phyloP scores from a whole-genome alignment of 352 stramenopile species.

The Pythium dissotocum region DNA sequence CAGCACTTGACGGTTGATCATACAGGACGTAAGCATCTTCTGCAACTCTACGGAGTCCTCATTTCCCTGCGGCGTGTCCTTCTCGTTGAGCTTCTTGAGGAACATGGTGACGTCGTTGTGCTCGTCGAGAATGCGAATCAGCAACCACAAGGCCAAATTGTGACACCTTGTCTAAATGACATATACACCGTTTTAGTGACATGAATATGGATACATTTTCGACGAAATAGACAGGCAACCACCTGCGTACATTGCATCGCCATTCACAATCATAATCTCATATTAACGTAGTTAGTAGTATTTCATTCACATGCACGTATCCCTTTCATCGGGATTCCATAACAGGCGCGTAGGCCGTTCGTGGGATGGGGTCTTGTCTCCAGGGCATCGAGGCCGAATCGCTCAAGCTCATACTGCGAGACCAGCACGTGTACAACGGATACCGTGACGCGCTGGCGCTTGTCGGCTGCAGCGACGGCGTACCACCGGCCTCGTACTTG shows the following conservation, averaged over 20 bases:
- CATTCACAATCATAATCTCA: background rate
- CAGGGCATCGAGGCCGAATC: conserved; percentile 6
- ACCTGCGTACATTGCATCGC: background rate
- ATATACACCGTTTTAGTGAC: conserved; percentile 5
- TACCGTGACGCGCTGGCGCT: background rate
- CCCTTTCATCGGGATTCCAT: background rate
- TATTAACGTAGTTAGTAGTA: background rate
- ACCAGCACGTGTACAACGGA: background rate
- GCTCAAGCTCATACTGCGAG: conserved; percentile 19
- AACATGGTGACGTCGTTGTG: conserved; percentile 36
- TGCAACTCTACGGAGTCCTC: conserved; percentile 73
- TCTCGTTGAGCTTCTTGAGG: conserved; percentile 48
- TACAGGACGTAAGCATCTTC: conserved; percentile 85
- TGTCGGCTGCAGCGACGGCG: background rate
- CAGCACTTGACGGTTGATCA: conserved; percentile 84
- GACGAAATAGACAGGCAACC: background rate
- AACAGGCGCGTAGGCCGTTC: conserved; percentile 9
- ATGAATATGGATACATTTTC: background rate
- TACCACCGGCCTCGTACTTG: background rate
- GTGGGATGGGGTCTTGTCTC: conserved; percentile 5
- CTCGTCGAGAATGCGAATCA: background rate
- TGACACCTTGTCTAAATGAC: background rate
- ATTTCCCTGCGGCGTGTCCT: conserved; percentile 50
- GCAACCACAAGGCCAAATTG: background rate
- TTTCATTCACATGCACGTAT: background rate